Percentiles rank a stretch among this genome's conserved stretches.
Conservation (phyloP, 2,329 filamentous ascomycete genomes). For the Cladosporium colombiae region DNA sequence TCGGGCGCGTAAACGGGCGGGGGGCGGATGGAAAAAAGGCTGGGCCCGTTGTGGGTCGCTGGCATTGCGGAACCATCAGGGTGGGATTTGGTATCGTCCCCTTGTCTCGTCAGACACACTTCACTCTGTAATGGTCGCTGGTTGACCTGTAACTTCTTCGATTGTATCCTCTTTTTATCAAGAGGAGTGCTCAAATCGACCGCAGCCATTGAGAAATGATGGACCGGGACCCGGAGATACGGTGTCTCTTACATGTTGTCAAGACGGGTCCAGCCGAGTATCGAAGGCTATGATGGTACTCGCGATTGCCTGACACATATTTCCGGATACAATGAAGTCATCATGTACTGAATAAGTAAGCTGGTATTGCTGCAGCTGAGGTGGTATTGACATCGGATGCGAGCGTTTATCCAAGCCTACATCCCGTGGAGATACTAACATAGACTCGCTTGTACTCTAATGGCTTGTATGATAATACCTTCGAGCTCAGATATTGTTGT, state of each 20-base stretch:
- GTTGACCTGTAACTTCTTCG: not conserved
- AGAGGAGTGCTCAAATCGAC: too few relatives aligned
- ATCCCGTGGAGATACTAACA: not conserved
- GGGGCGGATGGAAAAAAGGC: constrained; percentile 7
- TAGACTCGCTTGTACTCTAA: not conserved
- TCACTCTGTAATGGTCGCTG: not conserved
- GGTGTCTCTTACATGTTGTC: not conserved
- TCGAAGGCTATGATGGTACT: not conserved
- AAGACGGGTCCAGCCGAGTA: not conserved
- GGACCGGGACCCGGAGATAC: not conserved
- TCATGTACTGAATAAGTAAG: not conserved
- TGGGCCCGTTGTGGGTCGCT: constrained; percentile 6
- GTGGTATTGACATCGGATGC: not conserved
- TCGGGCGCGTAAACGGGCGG: constrained; percentile 5
- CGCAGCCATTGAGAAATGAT: not conserved
- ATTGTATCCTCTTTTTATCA: too few relatives aligned
- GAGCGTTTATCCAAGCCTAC: not conserved
- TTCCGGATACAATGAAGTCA: not conserved
- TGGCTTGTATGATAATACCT: not conserved
- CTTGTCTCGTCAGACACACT: not conserved
- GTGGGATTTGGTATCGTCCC: not conserved
- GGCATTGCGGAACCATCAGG: not conserved
- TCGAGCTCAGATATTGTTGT: not conserved
- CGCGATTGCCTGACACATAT: not conserved
- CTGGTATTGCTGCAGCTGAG: not conserved